phyloP scores from a whole-genome alignment of 345 rosid species.

The Pugionium dolabratum region DNA sequence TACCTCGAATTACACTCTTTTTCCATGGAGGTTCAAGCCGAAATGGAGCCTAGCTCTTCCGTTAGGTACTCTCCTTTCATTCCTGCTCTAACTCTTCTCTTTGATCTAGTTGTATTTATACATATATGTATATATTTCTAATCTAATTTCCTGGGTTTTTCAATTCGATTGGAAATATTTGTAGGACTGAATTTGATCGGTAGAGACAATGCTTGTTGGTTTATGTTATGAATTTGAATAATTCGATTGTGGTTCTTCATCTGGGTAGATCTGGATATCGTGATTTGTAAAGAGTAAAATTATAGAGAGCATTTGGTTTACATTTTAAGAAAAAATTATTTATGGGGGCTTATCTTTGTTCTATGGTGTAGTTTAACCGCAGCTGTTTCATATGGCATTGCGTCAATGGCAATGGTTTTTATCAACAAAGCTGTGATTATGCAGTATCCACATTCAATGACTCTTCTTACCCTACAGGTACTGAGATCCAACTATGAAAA shows the following conservation, averaged over 20 bases:
- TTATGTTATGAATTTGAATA: background rate
- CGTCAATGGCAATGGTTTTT: constrained; percentile 99
- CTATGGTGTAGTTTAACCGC: constrained; percentile 59
- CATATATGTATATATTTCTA: no score
- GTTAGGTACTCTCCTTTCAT: constrained; percentile 34
- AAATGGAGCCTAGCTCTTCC: constrained; percentile 45
- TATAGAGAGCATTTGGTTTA: constrained; percentile 3
- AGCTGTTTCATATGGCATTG: constrained; percentile 85
- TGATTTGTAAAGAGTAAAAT: constrained; percentile 11
- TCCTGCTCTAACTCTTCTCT: background rate
- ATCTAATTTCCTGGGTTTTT: background rate
- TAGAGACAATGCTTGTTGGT: background rate
- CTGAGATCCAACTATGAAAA: background rate
- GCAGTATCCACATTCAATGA: constrained; percentile 86
- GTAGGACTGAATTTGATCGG: constrained; percentile 10
- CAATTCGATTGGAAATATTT: background rate
- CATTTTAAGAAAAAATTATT: background rate
- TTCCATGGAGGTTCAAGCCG: constrained; percentile 45
- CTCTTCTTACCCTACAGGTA: constrained; percentile 89
- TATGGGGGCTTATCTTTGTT: background rate
- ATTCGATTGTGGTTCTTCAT: constrained; percentile 20
- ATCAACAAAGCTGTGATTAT: constrained; percentile 89
- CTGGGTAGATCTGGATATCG: constrained; percentile 32
- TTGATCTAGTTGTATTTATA: no score
- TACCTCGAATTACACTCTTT: constrained; percentile 16